Base-by-base conservation (phyloP, 2,329 filamentous ascomycete species). In the Rhynchosporium graminicola region DNA sequence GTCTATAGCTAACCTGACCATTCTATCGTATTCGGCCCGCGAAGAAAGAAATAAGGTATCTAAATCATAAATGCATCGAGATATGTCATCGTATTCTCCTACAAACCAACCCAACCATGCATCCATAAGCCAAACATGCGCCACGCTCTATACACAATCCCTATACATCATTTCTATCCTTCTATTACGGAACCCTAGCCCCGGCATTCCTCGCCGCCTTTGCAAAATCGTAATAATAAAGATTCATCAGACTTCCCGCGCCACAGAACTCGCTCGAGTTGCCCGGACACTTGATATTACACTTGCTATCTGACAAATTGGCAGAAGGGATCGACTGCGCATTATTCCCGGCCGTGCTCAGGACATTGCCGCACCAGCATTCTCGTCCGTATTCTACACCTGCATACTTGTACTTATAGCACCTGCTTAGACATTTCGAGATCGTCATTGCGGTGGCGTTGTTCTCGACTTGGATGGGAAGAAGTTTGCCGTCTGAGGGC, bases 321-420 rank as follows among this genome's bases (percentile, higher is more conserved):
- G 42, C 43, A 13, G 54, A 56, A 1, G 66, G 62, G 10, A 54
- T 61, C 10, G 60, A 45, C 8, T 58, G 60, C 1, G 42, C 40
- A 55, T 64, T 40, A 51, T 63, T 59, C 1, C 63, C 63, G n/a
- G 52, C 55, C 10, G 60, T 43, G 33, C 65, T 68, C 12, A 72
- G 48, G 0, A 60, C 59, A 55, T 76, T 70, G 15, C 74, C 76
- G 56, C 77, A 80, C 70, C 75, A 78, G 69, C 79, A 80, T 65
- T 79, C 73, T 0, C 70, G 67, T 7, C 75, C 75, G 60, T 76
- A 76, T 68, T 78, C 76, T 20, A 78, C 68, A 2, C 77, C 77
- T 5, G 74, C 75, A 61, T 75, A 77, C 12, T 65, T 60, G 67
- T 73, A 76, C 20, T 67, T 64, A 57, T 65, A 67, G 71, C 74